These are phyloP conservation scores for Plantago coronopus DNA, from an alignment of 305 asterid species.

Conservation along the genomic window DNA sequence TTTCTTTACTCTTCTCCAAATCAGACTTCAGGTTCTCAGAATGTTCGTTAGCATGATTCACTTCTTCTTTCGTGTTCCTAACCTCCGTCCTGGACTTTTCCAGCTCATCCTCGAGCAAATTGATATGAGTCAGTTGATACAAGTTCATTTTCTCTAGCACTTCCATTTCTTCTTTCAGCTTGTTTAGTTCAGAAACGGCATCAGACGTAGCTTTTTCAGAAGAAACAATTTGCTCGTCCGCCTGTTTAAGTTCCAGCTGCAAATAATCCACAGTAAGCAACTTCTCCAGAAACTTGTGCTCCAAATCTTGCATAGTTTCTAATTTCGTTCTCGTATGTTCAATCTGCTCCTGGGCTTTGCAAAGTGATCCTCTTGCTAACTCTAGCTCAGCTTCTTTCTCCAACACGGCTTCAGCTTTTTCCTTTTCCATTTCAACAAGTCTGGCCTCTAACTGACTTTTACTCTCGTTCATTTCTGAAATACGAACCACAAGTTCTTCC, in stretches of 20 bases:
- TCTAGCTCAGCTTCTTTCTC: conserved; percentile 25
- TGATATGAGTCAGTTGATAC: conserved; percentile 31
- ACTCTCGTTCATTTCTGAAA: conserved; percentile 27
- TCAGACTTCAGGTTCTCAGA: conserved; percentile 21
- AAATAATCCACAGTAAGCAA: conserved; percentile 26
- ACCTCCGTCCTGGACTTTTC: conserved; percentile 21
- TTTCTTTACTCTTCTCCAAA: conserved; percentile 34
- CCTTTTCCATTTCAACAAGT: conserved; percentile 23
- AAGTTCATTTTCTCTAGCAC: conserved; percentile 27
- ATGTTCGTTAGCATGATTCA: neutral
- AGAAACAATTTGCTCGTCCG: conserved; percentile 29
- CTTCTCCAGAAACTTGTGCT: conserved; percentile 39
- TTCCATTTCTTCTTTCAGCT: conserved; percentile 29
- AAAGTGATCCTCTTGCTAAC: neutral
- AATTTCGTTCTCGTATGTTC: neutral
- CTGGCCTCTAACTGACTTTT: conserved; percentile 20
- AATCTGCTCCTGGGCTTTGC: neutral
- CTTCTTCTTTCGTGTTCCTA: conserved; percentile 21
- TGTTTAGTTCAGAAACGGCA: conserved; percentile 27
- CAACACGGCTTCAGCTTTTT: neutral
- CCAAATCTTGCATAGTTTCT: conserved; percentile 30
- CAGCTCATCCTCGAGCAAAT: conserved; percentile 35
- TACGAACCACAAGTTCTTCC: conserved; percentile 30
- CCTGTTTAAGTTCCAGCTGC: conserved; percentile 30
- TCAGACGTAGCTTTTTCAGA: conserved; percentile 31